phyloP scores from a whole-genome alignment of 306 rosid species.

The Argentina anserina region DNA sequence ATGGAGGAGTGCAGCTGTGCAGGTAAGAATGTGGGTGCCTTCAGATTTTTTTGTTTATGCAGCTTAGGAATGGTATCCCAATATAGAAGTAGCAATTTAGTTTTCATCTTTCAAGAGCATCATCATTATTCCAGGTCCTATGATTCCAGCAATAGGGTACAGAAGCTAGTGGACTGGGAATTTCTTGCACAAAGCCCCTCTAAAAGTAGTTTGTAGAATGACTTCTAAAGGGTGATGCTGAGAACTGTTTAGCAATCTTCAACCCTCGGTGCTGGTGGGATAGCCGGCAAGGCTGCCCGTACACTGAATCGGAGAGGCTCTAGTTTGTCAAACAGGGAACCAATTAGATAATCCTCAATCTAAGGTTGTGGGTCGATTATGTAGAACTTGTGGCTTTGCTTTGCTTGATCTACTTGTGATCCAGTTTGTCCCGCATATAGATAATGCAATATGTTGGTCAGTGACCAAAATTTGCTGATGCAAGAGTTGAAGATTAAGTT shows the following conservation, averaged over 20 bases:
- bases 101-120: conserved; percentile 38
- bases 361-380: conserved; percentile 41
- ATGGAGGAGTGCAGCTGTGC: conserved; percentile 12
- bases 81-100: conserved; percentile 29
- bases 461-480: neutral
- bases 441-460: neutral
- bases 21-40: conserved; percentile 21
- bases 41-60: conserved; percentile 15
- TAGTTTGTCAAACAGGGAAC: conserved; percentile 21
- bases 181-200: conserved; percentile 24
- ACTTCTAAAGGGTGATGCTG: conserved; percentile 16
- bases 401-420: neutral
- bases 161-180: conserved; percentile 41
- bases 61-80: conserved; percentile 23
- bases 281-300: conserved; percentile 29
- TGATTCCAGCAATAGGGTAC: conserved; percentile 35
- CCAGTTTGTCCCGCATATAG: conserved; percentile 2
- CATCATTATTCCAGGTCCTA: conserved; percentile 33
- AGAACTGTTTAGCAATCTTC: conserved; percentile 16
- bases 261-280: conserved; percentile 29
- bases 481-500: neutral
- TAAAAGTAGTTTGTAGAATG: conserved; percentile 22
- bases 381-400: conserved; percentile 29
- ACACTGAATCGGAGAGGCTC: neutral
- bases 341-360: conserved; percentile 32